Evolutionary conservation across 345 rosid genomes (phyloP), one percentile per base, ranked within the genome.

Genomic region (Rhodamnia rubescens): DNA sequence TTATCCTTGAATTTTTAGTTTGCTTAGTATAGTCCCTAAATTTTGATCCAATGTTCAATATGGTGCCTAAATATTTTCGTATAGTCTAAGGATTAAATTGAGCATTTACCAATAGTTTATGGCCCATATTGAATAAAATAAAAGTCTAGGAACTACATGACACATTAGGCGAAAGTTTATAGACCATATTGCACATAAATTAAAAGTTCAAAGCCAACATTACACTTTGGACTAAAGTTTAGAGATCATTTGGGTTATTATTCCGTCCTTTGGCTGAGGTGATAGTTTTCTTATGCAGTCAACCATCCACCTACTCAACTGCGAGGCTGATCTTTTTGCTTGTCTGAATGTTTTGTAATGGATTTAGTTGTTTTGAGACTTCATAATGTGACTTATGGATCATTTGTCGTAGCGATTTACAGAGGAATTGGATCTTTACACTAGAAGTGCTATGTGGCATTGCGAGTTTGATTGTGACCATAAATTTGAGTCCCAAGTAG

Each of bases 1-100:
- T 53, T 16, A 5, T 53, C 2, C 6, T 4, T 53, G 0, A 61
- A 61, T 0, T 7, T 61, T 29, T 61, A 29, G 14, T 29, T 29
- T 61, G 0, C 32, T 29, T 0, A 15, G 18, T 29, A 2, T 0
- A 29, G 4, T 29, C 0, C 0, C 15, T 59, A 16, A 59, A 59
- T 1, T 59, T 13, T 59, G 36, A 7, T 59, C 29, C 1, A 27
- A n/a, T 27, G 4, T 27, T 13, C 2, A n/a, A 0, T 58, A 12
- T 27, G 4, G 4, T 5, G 4, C 6, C 6, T 61, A 14, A 61
- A 20, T 21, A 64, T 15, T 64, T 61, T 64, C 8, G 3, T 29
- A 64, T 7, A 29, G 7, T 15, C 5, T 29, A 29, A 14, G 21
- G 7, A 53, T 7, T 5, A 53, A 5, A 14, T 53, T 53, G 54